Base-by-base conservation (phyloP, 306 rosid species). In the Lotus japonicus region DNA sequence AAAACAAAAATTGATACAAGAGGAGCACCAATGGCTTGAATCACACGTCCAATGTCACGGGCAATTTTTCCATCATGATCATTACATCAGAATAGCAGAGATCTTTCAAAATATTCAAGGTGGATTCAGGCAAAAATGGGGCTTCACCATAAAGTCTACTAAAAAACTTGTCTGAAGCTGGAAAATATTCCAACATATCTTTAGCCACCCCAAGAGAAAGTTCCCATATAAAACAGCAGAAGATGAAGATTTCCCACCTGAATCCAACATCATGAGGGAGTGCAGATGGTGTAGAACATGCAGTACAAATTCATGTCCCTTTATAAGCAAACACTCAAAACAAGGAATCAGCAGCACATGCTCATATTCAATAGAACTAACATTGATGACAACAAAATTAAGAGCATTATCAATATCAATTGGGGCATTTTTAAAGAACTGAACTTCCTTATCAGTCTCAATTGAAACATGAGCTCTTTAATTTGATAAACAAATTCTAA, bases 21-120 rank as follows among this genome's bases (percentile, higher is more conserved):
- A n/a, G n/a, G n/a, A 18, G 99, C 92, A 73, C 99, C 99, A 72
- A 94, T 95, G 63, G 97, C 99, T 79, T 94, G 99, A 55, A 97
- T 94, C 71, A 94, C 95, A 45, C 97, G 97, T 61, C 88, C 99
- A 64, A 84, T 75, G 73, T 94, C 99, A 48, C 96, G 87, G 50
- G 72, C 70, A 60, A 77, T 63, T 80, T 90, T 90, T 73, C 97
- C 97, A 28, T 70, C 82, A 67, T 70, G 73, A 73, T 87, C 92
- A 68, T 50, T 50, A 88, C 82, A 76, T 85, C 86, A 69, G 96
- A 82, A 65, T 52, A 81, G 82, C 99, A 94, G 71, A 94, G 95
- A 64, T 94, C 91, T 58, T 74, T 74, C 61, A 94, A 83, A 69
- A 94, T 79, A 63, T 88, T 82, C 85, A 88, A 74, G 44, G 81